Percentiles rank a stretch among this genome's conserved stretches.
Conservation (phyloP, 31 red algal species). For the Odonthalia washingtoniensis region DNA sequence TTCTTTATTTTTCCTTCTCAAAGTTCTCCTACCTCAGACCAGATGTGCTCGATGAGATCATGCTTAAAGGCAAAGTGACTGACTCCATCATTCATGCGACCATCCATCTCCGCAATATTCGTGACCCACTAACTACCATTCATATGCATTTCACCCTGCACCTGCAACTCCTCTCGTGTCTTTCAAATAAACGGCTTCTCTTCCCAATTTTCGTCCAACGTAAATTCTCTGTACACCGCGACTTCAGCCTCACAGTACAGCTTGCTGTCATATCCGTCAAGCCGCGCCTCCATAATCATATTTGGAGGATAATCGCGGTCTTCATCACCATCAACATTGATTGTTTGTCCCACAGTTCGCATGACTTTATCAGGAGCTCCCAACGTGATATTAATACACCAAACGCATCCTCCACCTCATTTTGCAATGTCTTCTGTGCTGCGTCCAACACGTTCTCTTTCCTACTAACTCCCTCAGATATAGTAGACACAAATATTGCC, state of each 20-base stretch:
- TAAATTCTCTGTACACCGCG: neutral
- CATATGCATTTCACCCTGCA: neutral
- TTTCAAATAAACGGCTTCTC: neutral
- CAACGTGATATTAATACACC: slow-evolving; percentile 3
- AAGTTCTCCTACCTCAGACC: neutral
- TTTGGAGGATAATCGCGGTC: slow-evolving; percentile 17
- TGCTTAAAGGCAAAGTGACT: neutral
- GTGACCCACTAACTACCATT: neutral
- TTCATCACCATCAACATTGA: neutral
- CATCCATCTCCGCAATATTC: neutral
- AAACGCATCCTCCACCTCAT: slow-evolving; percentile 11
- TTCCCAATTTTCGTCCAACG: neutral
- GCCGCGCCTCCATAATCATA: slow-evolving; percentile 21
- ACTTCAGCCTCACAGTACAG: neutral
- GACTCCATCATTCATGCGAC: neutral
- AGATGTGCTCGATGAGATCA: neutral
- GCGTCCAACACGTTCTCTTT: neutral
- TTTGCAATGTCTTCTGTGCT: neutral
- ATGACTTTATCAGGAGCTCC: neutral
- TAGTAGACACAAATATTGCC: neutral
- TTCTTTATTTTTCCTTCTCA: no score
- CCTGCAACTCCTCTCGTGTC: neutral
- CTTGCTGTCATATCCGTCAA: neutral
- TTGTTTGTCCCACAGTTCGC: neutral
- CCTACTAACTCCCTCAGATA: neutral